Evolutionary conservation across 1,139 yeast genomes (phyloP), one percentile per base, ranked within the genome.

Genomic region (Wickerhamomyces sp.): DNA sequence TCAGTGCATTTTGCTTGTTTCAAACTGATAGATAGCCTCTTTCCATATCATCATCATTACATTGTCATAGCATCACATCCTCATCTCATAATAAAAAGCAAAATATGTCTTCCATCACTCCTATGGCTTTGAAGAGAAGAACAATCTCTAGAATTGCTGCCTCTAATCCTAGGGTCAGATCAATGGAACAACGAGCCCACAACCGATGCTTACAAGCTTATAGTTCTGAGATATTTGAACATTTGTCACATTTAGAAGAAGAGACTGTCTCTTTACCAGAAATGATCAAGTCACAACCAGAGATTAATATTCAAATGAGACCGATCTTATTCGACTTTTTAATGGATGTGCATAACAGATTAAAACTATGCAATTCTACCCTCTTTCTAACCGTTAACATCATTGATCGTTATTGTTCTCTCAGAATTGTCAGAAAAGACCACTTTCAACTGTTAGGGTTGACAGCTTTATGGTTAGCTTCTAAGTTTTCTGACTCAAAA

Each of bases 221-320:
- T 33, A 41, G 44, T 2, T 15, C 38, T 16, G 59, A 55, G 10
- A 50, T 58, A 24, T 41, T 48, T 28, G 44, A 46, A 8, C 47
- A 48, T 28, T 28, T 51, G 17, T 35, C 42, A 3, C 44, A 42
- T 13, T 52, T 68, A 21, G 76, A 72, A 46, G 37, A 55, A 15
- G 46, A 51, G 26, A 60, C 61, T 33, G 51, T 52, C 16, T 63
- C 76, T 31, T 74, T 75, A 47, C 76, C 83, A 0, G 60, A 78
- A 30, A 77, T 88, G 84, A 85, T 90, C 44, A 92, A 83, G 52
- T 68, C 82, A 38, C 98, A 92, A 62, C 96, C 97, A 0, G 97
- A 92, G 61, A 76, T 90, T 44, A 82, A 81, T 49, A 85, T 96
- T 90, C 78, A 72, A 52, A 88, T 87, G 95, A 74, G 96, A 50